Conservation (phyloP, 2,329 filamentous ascomycete species). For the Pochonia chlamydosporia region DNA sequence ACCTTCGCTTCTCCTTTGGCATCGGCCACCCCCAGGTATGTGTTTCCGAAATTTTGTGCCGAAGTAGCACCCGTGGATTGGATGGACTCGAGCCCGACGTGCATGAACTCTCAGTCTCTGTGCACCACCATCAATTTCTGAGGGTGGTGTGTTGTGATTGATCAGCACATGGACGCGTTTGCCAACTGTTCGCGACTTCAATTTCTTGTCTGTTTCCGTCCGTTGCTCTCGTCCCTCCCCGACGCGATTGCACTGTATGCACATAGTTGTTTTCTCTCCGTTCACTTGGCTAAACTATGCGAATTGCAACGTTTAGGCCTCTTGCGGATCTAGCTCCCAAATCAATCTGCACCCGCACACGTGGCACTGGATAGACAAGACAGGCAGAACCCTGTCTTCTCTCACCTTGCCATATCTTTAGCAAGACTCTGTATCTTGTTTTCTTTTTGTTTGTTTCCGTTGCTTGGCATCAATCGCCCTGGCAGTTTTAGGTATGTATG, state of each 20-base stretch:
- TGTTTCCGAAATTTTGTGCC: neutral
- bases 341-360: conserved; percentile 3
- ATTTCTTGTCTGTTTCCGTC: neutral
- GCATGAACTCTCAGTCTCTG: conserved; percentile 4
- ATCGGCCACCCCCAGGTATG: neutral
- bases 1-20: neutral
- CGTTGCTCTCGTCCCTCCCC: neutral
- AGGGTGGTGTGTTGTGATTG: neutral
- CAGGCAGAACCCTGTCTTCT: neutral
- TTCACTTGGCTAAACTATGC: conserved; percentile 1
- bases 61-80: neutral
- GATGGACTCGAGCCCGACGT: neutral
- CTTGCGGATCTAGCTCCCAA: neutral
- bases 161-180: neutral
- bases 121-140: neutral
- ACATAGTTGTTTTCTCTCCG: no score
- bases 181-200: neutral
- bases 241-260: neutral
- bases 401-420: neutral
- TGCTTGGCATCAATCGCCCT: neutral
- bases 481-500: no score
- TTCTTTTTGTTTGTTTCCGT: neutral
- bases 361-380: conserved; percentile 1
- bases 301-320: neutral
- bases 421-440: neutral